These are phyloP conservation scores for Geranium rotundifolium DNA, from an alignment of 345 rosid genomes.

Conservation along the genomic window DNA sequence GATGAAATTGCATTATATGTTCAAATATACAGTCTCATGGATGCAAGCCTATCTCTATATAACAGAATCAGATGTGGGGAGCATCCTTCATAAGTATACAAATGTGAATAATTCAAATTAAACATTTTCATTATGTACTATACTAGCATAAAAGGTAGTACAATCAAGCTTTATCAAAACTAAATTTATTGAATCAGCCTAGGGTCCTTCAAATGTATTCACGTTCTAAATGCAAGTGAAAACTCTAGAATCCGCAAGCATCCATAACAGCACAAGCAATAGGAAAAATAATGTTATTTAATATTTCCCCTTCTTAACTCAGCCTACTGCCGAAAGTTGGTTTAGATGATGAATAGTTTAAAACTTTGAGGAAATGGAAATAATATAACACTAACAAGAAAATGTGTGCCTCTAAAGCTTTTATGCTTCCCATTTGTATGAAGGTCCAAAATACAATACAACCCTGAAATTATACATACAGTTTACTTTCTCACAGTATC, in stretches of 20 bases:
- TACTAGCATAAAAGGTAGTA: neutral
- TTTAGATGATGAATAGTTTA: too few relatives aligned
- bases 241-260: neutral
- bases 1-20: too few relatives aligned
- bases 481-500: too few relatives aligned
- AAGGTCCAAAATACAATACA: too few relatives aligned
- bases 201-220: neutral
- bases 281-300: neutral
- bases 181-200: neutral
- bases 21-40: neutral
- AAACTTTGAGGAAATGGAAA: too few relatives aligned
- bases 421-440: too few relatives aligned
- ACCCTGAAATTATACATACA: too few relatives aligned
- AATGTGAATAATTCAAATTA: neutral
- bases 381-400: too few relatives aligned
- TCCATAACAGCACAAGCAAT: neutral
- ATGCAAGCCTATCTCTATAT: slow-evolving; percentile 3
- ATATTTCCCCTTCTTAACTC: neutral
- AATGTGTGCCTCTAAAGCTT: too few relatives aligned
- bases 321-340: neutral
- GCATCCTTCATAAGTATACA: neutral
- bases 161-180: neutral
- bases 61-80: neutral
- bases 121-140: neutral
- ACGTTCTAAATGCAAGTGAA: neutral